Evolutionary conservation across 352 stramenopile genomes (phyloP).

Genomic region (Phytophthora sp.): DNA sequence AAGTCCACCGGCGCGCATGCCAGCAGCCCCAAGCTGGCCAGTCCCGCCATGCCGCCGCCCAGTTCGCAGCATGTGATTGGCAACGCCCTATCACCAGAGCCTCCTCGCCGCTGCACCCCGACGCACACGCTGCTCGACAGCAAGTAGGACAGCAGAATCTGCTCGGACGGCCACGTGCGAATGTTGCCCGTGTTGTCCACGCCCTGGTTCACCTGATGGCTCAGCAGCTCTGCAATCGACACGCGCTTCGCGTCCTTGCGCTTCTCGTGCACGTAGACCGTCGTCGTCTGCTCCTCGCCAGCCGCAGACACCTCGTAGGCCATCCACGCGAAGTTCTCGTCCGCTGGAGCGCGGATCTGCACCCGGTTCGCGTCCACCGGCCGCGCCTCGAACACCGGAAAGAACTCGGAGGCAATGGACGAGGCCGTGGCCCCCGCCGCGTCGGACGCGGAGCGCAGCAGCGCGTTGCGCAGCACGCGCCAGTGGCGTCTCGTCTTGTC

Average conservation of each 20-base stretch:
- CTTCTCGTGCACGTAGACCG: slow-evolving; percentile 75
- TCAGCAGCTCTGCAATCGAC: slow-evolving; percentile 69
- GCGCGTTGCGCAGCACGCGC: slow-evolving; percentile 68
- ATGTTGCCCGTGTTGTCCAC: slow-evolving; percentile 92
- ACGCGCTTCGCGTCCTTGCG: slow-evolving; percentile 54
- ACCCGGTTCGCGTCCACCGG: slow-evolving; percentile 10
- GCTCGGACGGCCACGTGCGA: slow-evolving; percentile 84
- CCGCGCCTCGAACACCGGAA: slow-evolving; percentile 42
- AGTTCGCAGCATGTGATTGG: slow-evolving; percentile 71
- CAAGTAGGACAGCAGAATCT: slow-evolving; percentile 72
- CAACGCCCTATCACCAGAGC: neutral
- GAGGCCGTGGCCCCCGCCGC: slow-evolving; percentile 45
- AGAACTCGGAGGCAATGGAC: slow-evolving; percentile 69
- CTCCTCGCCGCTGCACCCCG: slow-evolving; percentile 18
- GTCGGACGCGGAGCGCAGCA: slow-evolving; percentile 38
- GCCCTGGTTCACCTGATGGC: slow-evolving; percentile 75
- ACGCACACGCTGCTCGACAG: slow-evolving; percentile 47
- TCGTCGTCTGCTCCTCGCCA: neutral
- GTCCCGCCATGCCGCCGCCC: slow-evolving; percentile 77
- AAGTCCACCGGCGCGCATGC: slow-evolving; percentile 51
- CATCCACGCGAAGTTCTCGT: slow-evolving; percentile 57
- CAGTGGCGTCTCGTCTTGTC: slow-evolving; percentile 69
- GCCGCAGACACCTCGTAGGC: slow-evolving; percentile 39
- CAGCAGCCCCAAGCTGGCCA: slow-evolving; percentile 69
- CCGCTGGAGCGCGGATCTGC: slow-evolving; percentile 15